phyloP scores from a whole-genome alignment of 1,284 basidiomycete genomes.

The Malassezia equina region DNA sequence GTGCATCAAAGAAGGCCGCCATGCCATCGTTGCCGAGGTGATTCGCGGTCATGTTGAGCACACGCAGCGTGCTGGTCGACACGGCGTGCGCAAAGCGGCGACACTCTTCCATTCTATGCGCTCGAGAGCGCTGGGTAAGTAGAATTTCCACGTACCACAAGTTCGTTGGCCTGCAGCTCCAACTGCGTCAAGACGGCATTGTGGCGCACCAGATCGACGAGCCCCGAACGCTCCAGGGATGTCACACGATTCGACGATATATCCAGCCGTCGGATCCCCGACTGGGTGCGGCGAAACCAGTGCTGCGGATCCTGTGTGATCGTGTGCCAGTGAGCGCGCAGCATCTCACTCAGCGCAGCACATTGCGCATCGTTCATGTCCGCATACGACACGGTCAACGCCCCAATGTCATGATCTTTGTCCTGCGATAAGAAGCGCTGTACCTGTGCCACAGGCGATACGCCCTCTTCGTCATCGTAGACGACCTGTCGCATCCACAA shows the following conservation, averaged over 20 bases:
- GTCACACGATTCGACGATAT: conserved; percentile 14
- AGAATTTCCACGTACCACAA: background rate
- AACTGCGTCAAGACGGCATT: conserved; percentile 2
- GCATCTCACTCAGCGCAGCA: background rate
- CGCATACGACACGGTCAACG: background rate
- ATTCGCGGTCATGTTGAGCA: conserved; percentile 14
- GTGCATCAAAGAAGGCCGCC: conserved; percentile 8
- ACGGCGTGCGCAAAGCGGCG: conserved; percentile 5
- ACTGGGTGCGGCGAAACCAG: background rate
- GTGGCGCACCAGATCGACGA: background rate
- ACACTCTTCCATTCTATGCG: background rate
- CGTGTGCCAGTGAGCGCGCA: background rate
- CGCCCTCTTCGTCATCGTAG: conserved; percentile 5
- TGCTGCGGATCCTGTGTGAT: background rate
- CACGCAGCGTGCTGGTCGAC: background rate
- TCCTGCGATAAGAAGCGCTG: background rate
- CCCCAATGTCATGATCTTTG: background rate
- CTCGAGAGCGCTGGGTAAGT: background rate
- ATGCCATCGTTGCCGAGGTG: conserved; percentile 6
- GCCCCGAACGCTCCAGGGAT: conserved; percentile 5
- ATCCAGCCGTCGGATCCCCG: conserved; percentile 6
- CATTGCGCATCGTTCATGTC: conserved; percentile 9
- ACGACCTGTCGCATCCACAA: conserved; percentile 6
- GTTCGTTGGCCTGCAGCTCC: conserved; percentile 15
- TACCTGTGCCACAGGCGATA: background rate